Conservation (phyloP, 2,329 filamentous ascomycete genomes). For the Aspergillus ochraceoroseus region DNA sequence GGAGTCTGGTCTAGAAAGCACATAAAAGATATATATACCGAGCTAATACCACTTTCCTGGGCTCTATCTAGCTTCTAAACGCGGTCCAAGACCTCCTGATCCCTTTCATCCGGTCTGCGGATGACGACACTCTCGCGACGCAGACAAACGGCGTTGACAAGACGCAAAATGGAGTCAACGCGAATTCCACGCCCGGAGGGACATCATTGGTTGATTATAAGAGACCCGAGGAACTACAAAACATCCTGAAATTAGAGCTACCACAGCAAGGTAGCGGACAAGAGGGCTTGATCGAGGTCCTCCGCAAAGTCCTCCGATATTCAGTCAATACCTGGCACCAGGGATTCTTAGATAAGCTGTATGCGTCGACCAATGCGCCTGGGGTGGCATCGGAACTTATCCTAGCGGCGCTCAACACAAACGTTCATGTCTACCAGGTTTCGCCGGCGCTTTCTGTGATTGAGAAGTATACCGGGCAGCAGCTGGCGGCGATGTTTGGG, state of each 20-base stretch:
- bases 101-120: slow-evolving; percentile 44
- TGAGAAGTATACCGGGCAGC: slow-evolving; percentile 73
- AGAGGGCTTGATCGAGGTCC: slow-evolving; percentile 66
- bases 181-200: slow-evolving; percentile 53
- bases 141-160: slow-evolving; percentile 20
- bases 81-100: slow-evolving; percentile 44
- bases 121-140: slow-evolving; percentile 26
- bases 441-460: slow-evolving; percentile 82
- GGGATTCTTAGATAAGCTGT: slow-evolving; percentile 93
- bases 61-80: slow-evolving; percentile 39
- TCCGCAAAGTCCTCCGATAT: slow-evolving; percentile 69
- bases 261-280: slow-evolving; percentile 57
- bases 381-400: slow-evolving; percentile 81
- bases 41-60: too few relatives aligned
- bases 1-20: too few relatives aligned
- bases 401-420: slow-evolving; percentile 83
- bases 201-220: slow-evolving; percentile 62
- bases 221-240: slow-evolving; percentile 55
- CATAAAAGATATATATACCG: too few relatives aligned
- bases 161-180: slow-evolving; percentile 19
- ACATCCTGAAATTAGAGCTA: slow-evolving; percentile 50
- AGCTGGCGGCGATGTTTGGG: slow-evolving; percentile 71
- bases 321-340: slow-evolving; percentile 99
- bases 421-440: slow-evolving; percentile 89
- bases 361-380: slow-evolving; percentile 81